These are phyloP conservation scores for Rubus parviflorus DNA, from an alignment of 306 rosid species.

Conservation along the genomic window DNA sequence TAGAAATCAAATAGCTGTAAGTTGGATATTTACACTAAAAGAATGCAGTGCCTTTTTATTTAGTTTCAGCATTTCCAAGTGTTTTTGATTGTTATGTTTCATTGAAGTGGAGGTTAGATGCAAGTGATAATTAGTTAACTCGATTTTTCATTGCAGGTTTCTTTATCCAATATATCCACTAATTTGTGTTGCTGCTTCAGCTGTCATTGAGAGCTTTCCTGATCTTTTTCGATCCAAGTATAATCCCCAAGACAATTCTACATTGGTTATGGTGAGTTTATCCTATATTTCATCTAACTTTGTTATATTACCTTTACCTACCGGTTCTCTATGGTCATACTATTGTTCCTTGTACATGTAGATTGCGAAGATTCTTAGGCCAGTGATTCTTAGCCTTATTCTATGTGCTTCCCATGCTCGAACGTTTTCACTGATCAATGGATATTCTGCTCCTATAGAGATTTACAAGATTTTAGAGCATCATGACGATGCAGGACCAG, in stretches of 20 bases:
- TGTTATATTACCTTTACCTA: slow-evolving; percentile 13
- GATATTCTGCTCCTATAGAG: slow-evolving; percentile 93
- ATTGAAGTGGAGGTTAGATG: not conserved
- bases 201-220: slow-evolving; percentile 94
- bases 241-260: slow-evolving; percentile 40
- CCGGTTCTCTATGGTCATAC: slow-evolving; percentile 5
- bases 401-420: slow-evolving; percentile 89
- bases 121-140: slow-evolving; percentile 12
- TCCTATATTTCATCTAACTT: not conserved
- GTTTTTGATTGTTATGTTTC: not conserved
- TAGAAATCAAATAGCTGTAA: not conserved
- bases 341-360: slow-evolving; percentile 33
- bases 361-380: slow-evolving; percentile 78
- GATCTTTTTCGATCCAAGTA: slow-evolving; percentile 75
- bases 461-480: slow-evolving; percentile 85
- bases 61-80: not conserved
- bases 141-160: slow-evolving; percentile 55
- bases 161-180: slow-evolving; percentile 98
- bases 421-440: slow-evolving; percentile 87
- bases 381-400: slow-evolving; percentile 74
- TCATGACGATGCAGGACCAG: slow-evolving; percentile 63
- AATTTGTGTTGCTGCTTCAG: slow-evolving; percentile 93
- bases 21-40: not conserved
- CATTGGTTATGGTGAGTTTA: slow-evolving; percentile 55
- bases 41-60: not conserved